Conservation (phyloP, 441 rosid species). For the Populus tomentosa region DNA sequence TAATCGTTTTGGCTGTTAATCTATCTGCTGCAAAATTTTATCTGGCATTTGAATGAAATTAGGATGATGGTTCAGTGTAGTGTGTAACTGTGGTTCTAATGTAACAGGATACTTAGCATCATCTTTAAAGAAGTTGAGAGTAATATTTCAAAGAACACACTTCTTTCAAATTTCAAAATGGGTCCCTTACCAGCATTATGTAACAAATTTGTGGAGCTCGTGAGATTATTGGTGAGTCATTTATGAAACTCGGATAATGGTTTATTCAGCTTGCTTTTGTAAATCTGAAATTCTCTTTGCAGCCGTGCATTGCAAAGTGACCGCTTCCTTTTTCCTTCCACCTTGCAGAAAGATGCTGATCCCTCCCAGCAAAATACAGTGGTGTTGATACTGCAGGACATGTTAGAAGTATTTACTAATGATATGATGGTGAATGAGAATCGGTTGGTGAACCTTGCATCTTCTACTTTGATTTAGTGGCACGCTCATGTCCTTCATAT, state of each 20-base stretch:
- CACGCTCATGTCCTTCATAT: constrained; percentile 8
- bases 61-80: neutral
- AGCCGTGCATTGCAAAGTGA: neutral
- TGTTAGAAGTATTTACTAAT: constrained; percentile 91
- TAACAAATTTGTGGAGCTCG: constrained; percentile 84
- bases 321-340: constrained; percentile 11
- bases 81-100: constrained; percentile 27
- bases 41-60: constrained; percentile 1
- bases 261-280: neutral
- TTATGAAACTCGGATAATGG: neutral
- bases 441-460: constrained; percentile 59
- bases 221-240: constrained; percentile 76
- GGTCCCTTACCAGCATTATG: constrained; percentile 71
- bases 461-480: constrained; percentile 9
- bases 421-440: constrained; percentile 98
- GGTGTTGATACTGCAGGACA: constrained; percentile 88
- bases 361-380: constrained; percentile 68
- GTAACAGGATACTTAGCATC: constrained; percentile 73
- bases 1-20: neutral
- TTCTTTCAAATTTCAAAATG: constrained; percentile 91
- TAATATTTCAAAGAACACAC: constrained; percentile 75
- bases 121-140: constrained; percentile 90
- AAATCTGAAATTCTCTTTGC: neutral
- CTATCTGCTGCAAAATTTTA: constrained; percentile 3
- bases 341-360: constrained; percentile 88